Evolutionary conservation across 1,284 basidiomycete species (phyloP).

Genomic region (Trametes pubescens): DNA sequence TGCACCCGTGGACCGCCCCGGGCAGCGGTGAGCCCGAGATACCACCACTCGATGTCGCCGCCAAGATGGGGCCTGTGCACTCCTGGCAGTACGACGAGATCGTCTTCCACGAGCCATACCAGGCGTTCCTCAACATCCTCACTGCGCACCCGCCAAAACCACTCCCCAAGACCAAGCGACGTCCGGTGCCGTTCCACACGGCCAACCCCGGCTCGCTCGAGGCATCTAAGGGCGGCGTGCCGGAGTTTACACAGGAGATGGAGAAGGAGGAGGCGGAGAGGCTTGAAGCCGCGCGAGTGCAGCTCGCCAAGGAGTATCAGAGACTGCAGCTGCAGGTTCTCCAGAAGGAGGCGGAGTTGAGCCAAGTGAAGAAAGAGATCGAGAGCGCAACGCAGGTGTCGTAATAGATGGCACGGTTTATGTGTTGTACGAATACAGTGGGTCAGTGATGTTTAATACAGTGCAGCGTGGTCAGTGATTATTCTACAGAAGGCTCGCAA

Average conservation of each 20-base stretch:
- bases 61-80: conserved; percentile 82
- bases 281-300: conserved; percentile 80
- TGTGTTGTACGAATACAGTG: conserved; percentile 29
- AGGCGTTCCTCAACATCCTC: conserved; percentile 87
- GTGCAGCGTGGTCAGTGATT: not conserved
- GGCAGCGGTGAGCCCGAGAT: conserved; percentile 64
- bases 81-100: conserved; percentile 99
- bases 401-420: not conserved
- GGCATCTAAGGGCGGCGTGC: conserved; percentile 68
- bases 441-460: conserved; percentile 29
- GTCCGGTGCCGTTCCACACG: conserved; percentile 75
- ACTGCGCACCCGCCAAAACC: conserved; percentile 86
- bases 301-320: conserved; percentile 71
- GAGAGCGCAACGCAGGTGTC: conserved; percentile 32
- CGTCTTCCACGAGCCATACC: conserved; percentile 95
- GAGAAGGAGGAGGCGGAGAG: conserved; percentile 86
- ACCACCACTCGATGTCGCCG: conserved; percentile 68
- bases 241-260: conserved; percentile 87
- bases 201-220: conserved; percentile 70
- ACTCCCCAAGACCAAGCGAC: conserved; percentile 70
- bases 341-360: conserved; percentile 79
- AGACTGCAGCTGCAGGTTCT: conserved; percentile 64
- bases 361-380: conserved; percentile 63
- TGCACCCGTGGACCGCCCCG: conserved; percentile 88
- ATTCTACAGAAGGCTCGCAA: conserved; percentile 1